Evolutionary conservation across 768 basidiomycete genomes (phyloP), one percentile per base, ranked within the genome.

Genomic region (Serendipita vermifera): DNA sequence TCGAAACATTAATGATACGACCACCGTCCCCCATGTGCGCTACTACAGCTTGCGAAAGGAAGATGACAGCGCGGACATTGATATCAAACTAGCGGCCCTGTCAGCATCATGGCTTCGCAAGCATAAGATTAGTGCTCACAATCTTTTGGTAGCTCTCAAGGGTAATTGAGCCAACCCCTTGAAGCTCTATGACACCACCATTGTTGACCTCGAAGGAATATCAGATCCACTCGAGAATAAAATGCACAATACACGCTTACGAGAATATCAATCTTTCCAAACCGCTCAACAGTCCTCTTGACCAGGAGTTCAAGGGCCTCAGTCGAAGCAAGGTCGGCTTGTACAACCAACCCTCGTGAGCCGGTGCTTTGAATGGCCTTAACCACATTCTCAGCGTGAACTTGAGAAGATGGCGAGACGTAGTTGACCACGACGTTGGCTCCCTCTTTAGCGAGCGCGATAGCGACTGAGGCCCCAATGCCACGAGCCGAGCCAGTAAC

Each of bases 361-460:
- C 71, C 69, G n/a, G n/a, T n/a, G 20, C 73, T 73, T 46, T 72
- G 68, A 3, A 68, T 58, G 43, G 75, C 73, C 64, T 80, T 77
- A 7, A 65, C 62, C 33, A 69, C 65, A n/a, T 77, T 75, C 58
- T 78, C 73, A 22, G 71, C 71, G 3, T 71, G 70, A 2, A 78
- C 79, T 9, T 72, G 70, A 2, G 63, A 60, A 24, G 64, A 62
- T 56, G 72, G 70, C 48, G 62, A 70, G 54, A 73, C 69, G 62
- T 79, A 79, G 71, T 81, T 80, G 26, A 82, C 72, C 24, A 80
- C 71, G 53, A 81, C 78, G 59, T 71, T 72, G 2, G 79, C 79
- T 9, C 81, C 80, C 60, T 78, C 71, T 38, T 69, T 71, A 14
- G 75, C 80, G n/a, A 82, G 71, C 38, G 71, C 69, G 36, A 65